Evolutionary conservation across 192 early-diverging fungal species (phyloP), one percentile per base, ranked within the genome.

Genomic region (Backusella tuberculispora): DNA sequence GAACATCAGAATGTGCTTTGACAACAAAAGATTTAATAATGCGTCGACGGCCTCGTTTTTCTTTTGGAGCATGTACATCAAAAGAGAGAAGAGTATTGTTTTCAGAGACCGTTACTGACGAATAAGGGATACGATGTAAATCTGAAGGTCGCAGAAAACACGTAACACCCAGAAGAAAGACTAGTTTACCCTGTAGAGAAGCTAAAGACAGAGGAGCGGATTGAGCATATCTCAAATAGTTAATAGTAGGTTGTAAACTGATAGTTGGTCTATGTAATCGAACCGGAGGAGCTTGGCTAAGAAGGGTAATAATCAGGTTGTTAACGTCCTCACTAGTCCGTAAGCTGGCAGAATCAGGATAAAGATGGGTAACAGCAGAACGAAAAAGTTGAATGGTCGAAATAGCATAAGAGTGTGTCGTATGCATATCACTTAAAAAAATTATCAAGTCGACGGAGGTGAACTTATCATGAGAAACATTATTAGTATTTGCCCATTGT

Each of bases 131-230:
- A 19, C 71, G 41, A 8, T 63, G 56, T 24, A 41, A 40, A 72
- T 72, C 71, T 10, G 71, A 72, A 3, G 71, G 71, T 72, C 53
- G 29, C 1, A 73, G 42, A 44, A 72, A 72, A 48, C 50, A 53
- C 2, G 71, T 60, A 14, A 72, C 40, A 9, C 24, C 71, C 0
- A 72, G 34, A 3, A 72, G 26, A 56, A 72, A 72, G 4, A 8
- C 60, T 26, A 63, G 29, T 63, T 63, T 63, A 5, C 26, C 5
- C 26, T 63, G 60, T 3, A 63, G 26, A 0, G 12, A 29, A 29
- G 60, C 60, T 4, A 63, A 29, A 1, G 60, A 29, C 5, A 19
- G 6, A 6, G 56, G 3, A 24, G 29, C 29, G 29, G 3, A 50
- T n/a, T n/a, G n/a, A n/a, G n/a, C n/a, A n/a, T n/a, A n/a, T n/a